These are phyloP conservation scores for Panaeolus cyanescens DNA, from an alignment of 768 basidiomycete genomes.

Conservation along the genomic window DNA sequence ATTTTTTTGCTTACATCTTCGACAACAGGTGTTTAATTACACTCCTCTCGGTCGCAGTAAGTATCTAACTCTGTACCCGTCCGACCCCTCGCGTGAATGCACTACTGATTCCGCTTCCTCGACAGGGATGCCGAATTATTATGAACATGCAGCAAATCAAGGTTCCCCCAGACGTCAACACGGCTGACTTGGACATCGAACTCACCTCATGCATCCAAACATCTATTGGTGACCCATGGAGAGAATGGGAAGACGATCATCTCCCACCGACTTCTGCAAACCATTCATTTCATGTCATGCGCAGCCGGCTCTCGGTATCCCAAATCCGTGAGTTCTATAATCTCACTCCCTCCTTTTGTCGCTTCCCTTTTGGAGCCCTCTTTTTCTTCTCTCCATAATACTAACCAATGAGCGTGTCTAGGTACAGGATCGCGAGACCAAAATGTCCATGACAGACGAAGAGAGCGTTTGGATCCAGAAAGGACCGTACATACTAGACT, in stretches of 20 bases:
- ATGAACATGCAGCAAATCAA: constrained; percentile 16
- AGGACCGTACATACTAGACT: background rate
- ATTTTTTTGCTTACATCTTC: background rate
- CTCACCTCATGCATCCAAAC: constrained; percentile 4
- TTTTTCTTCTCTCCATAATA: background rate
- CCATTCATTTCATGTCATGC: background rate
- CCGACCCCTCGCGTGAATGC: background rate
- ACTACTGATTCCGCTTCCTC: background rate
- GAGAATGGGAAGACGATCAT: background rate
- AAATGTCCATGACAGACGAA: background rate
- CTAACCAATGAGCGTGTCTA: background rate
- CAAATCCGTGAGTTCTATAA: background rate
- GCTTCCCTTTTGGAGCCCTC: background rate
- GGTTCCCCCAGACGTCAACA: constrained; percentile 1
- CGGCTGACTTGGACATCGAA: constrained; percentile 3
- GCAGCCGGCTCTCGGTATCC: background rate
- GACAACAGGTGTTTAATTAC: background rate
- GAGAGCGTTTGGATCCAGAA: background rate
- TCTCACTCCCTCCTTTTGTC: background rate
- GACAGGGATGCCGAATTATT: constrained; percentile 12
- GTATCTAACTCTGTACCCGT: background rate
- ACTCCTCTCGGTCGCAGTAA: constrained; percentile 1
- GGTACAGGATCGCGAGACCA: background rate
- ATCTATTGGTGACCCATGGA: background rate
- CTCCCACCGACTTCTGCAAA: background rate